Evolutionary conservation across 176 grass and related monocot species (phyloP).

Genomic region (Microstegium vimineum): DNA sequence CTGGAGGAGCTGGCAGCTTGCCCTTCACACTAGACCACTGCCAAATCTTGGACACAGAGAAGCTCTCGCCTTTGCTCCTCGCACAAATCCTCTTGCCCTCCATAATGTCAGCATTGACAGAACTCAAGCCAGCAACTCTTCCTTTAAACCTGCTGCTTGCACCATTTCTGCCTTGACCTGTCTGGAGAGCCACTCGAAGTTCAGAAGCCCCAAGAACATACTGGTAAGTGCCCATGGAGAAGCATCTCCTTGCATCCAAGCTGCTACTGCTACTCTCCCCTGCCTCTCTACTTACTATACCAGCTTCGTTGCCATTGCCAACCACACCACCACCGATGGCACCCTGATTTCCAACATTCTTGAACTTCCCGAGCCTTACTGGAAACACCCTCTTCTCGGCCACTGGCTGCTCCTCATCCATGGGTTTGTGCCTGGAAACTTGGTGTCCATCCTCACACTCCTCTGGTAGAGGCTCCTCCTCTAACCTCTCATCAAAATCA

Average conservation of each 20-base stretch:
- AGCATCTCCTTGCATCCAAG: constrained; percentile 67
- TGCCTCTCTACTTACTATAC: constrained; percentile 24
- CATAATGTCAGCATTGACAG: constrained; percentile 20
- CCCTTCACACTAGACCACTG: constrained; percentile 48
- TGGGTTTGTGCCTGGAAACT: constrained; percentile 1
- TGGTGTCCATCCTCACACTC: constrained; percentile 22
- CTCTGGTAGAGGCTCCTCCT: constrained; percentile 21
- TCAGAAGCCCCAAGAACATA: constrained; percentile 61
- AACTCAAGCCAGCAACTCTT: constrained; percentile 20
- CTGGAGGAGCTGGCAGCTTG: constrained; percentile 31
- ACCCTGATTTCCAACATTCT: constrained; percentile 35
- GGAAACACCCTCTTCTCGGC: constrained; percentile 42
- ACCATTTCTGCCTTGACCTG: background rate
- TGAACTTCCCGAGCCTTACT: constrained; percentile 69
- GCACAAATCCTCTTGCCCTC: constrained; percentile 53
- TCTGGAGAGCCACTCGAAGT: constrained; percentile 46
- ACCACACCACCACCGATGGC: background rate
- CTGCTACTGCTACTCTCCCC: constrained; percentile 67
- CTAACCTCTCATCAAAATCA: constrained; percentile 39
- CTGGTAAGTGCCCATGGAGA: constrained; percentile 74
- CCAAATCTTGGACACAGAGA: constrained; percentile 76
- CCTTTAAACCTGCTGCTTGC: constrained; percentile 33
- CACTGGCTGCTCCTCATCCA: constrained; percentile 25
- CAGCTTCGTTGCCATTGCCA: constrained; percentile 14
- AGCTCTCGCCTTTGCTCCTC: constrained; percentile 54